Evolutionary conservation across 1,284 basidiomycete species (phyloP).

Genomic region (Ganoderma sinense): DNA sequence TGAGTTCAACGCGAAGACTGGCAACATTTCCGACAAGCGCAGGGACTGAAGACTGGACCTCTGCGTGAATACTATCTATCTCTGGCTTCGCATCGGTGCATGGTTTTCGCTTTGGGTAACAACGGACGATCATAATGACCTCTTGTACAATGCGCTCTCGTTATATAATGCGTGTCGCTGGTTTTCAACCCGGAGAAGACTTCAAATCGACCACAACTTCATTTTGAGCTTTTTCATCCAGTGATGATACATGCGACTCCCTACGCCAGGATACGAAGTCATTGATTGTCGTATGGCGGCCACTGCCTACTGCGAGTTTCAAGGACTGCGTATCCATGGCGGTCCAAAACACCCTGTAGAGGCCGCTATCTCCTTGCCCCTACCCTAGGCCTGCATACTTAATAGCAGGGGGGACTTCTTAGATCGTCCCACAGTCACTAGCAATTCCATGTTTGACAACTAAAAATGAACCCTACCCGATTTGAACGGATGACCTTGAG

Average conservation of each 20-base stretch:
- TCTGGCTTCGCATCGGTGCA: not conserved
- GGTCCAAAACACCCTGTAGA: too few relatives aligned
- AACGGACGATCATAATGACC: not conserved
- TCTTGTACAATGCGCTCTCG: not conserved
- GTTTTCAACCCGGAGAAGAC: not conserved
- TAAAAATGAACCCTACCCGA: slow-evolving; percentile 16
- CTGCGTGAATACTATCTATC: not conserved
- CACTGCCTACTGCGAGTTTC: too few relatives aligned
- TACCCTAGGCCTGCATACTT: too few relatives aligned
- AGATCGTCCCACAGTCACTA: too few relatives aligned
- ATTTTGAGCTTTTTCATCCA: not conserved
- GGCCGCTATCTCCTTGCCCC: too few relatives aligned
- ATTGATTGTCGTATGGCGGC: not conserved
- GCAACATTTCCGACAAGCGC: slow-evolving; percentile 58
- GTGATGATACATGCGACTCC: not conserved
- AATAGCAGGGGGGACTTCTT: not conserved
- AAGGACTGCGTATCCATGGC: too few relatives aligned
- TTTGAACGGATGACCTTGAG: slow-evolving; percentile 21
- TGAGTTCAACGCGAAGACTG: slow-evolving; percentile 77
- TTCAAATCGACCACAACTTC: not conserved
- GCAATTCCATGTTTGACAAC: not conserved
- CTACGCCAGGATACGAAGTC: too few relatives aligned
- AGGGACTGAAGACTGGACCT: slow-evolving; percentile 41
- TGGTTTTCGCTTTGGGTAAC: not conserved
- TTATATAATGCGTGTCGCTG: not conserved